Base-by-base conservation (phyloP, 2,329 filamentous ascomycete genomes). In the Orbilia quercus region DNA sequence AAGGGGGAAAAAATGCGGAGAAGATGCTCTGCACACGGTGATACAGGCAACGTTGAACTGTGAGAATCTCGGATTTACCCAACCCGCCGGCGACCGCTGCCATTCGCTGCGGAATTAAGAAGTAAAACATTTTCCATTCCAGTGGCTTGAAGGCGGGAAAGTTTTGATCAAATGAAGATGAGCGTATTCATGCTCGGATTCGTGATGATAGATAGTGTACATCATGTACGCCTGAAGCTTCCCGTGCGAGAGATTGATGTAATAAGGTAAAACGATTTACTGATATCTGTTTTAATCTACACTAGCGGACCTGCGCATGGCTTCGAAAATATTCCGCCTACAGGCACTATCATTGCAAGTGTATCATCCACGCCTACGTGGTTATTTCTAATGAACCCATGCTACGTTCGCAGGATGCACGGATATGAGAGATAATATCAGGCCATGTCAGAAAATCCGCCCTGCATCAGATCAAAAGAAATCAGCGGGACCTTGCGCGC, bases 91-190 rank as follows among this genome's bases (percentile, higher is more conserved):
- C 25, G 12, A n/a, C 20, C 5, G 11, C 28, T 58, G 25, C 59
- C 16, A 65, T 72, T 72, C 67, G 67, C 59, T 51, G 38, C 67
- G 67, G 67, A 65, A 28, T 47, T 72, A 72, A 72, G 51, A 44
- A 50, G 34, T 72, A 72, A 72, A 72, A 72, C 67, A 72, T 72
- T 34, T 63, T 58, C 40, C 67, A 65, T 72, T 72, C 67, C 67
- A 58, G 48, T 72, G 67, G 67, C 59, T 60, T 65, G 59, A 53
- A 22, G 45, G 66, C 57, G 50, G 60, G 66, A 71, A 63, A 63
- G 44, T 50, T 63, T 63, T 62, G 57, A 38, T 36, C 42, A 50
- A 28, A 28, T 31, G 40, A 44, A 44, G 50, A 47, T 20, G n/a
- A 16, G 55, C 42, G 58, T 31, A 63, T 63, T 50, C 22, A 34